phyloP scores from a whole-genome alignment of 768 basidiomycete genomes.

The Lentinula raphanica region DNA sequence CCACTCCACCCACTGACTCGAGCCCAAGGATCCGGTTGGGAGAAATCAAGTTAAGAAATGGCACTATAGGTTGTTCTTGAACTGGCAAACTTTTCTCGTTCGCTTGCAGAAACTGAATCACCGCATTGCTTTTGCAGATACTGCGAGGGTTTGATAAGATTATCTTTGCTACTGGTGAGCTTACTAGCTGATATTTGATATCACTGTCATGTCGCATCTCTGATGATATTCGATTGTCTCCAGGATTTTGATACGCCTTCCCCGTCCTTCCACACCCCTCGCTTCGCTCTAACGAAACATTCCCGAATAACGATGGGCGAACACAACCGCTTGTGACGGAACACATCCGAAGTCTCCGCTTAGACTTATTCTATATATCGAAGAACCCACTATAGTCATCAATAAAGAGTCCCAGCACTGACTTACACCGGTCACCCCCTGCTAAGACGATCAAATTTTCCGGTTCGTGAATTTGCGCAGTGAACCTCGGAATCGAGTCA shows the following conservation, averaged over 20 bases:
- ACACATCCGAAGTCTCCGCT: conserved; percentile 33
- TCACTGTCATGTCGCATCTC: too few species aligned
- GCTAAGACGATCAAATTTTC: too few species aligned
- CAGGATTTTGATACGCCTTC: conserved; percentile 38
- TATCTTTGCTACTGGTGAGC: conserved; percentile 7
- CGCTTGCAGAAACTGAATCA: too few species aligned
- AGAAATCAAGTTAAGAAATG: conserved; percentile 31
- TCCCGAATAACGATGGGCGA: conserved; percentile 12
- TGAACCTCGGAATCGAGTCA: conserved; percentile 35
- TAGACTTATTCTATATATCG: conserved; percentile 38
- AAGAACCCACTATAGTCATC: conserved; percentile 38
- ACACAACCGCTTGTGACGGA: conserved; percentile 33
- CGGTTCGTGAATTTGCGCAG: conserved; percentile 14
- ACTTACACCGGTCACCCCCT: too few species aligned
- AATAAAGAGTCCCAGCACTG: conserved; percentile 20
- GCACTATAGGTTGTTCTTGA: conserved; percentile 20
- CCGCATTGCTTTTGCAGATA: neutral
- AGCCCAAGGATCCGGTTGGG: conserved; percentile 16
- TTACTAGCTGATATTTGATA: too few species aligned
- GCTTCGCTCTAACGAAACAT: conserved; percentile 19
- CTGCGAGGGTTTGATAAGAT: conserved; percentile 1
- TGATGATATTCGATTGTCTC: conserved; percentile 27
- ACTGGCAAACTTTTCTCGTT: neutral
- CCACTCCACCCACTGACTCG: too few species aligned
- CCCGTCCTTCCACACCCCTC: conserved; percentile 40